These are phyloP conservation scores for Rachicladosporium sp. DNA, from an alignment of 2,329 filamentous ascomycete species.

Conservation along the genomic window DNA sequence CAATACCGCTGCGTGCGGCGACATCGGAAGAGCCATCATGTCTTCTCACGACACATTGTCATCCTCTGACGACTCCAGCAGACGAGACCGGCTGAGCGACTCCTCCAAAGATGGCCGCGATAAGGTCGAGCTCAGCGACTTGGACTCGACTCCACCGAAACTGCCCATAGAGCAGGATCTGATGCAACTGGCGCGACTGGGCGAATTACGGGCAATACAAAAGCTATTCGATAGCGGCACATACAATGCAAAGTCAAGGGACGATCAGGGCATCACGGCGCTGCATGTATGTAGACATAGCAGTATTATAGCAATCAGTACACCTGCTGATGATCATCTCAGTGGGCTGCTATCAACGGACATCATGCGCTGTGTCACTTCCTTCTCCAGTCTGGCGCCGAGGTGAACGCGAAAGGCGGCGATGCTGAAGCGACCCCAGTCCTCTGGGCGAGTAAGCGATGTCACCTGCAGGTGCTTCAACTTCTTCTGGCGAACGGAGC, in stretches of 20 bases:
- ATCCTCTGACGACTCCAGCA: conserved; percentile 6
- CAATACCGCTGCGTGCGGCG: no score
- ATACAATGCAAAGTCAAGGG: conserved; percentile 68
- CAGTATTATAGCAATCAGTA: conserved; percentile 2
- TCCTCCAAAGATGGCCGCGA: conserved; percentile 22
- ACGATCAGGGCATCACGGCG: conserved; percentile 89
- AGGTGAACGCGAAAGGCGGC: conserved; percentile 90
- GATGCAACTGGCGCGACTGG: conserved; percentile 86
- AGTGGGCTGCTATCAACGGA: conserved; percentile 99
- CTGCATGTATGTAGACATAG: conserved; percentile 56
- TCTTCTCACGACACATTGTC: conserved; percentile 9
- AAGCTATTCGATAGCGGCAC: conserved; percentile 76
- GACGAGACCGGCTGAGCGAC: conserved; percentile 8
- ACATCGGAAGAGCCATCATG: conserved; percentile 5
- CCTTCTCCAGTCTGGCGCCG: conserved; percentile 71
- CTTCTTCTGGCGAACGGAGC: conserved; percentile 83
- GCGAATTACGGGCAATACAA: conserved; percentile 77
- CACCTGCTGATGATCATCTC: conserved; percentile 5
- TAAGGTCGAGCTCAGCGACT: conserved; percentile 23
- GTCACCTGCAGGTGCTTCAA: conserved; percentile 93
- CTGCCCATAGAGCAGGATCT: conserved; percentile 61
- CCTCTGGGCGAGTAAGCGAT: conserved; percentile 93
- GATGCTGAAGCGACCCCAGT: conserved; percentile 88
- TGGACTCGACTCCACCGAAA: conserved; percentile 22
- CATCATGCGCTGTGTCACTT: conserved; percentile 96